A percentile compares a stretch with the other conserved stretches of the same genome.
These are phyloP conservation scores for Cyclotella atomus DNA, from an alignment of 108 stramenopile genomes.

Conservation along the genomic window DNA sequence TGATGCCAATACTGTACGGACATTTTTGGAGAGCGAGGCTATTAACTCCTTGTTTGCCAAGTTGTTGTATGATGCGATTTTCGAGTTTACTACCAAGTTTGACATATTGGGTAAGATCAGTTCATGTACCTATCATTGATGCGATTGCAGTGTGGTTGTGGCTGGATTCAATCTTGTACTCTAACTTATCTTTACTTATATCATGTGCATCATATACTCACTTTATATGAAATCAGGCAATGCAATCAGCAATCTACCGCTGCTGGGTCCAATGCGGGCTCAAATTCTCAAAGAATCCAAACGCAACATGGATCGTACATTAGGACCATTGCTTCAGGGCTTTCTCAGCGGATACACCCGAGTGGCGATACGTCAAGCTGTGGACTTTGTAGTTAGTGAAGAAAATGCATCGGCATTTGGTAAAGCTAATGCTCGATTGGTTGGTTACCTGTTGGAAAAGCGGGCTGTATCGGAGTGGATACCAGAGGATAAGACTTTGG, in stretches of 20 bases:
- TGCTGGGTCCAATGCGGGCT: slow-evolving; percentile 72
- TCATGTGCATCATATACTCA: no score
- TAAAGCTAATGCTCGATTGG: slow-evolving; percentile 58
- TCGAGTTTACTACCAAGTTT: slow-evolving; percentile 66
- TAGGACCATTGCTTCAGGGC: slow-evolving; percentile 58
- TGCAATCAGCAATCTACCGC: slow-evolving; percentile 58
- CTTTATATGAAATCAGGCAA: no score
- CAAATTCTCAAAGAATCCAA: slow-evolving; percentile 69
- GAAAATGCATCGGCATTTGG: slow-evolving; percentile 61
- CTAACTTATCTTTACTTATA: no score
- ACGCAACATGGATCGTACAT: slow-evolving; percentile 57
- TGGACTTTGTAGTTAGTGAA: slow-evolving; percentile 64
- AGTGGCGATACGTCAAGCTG: slow-evolving; percentile 58
- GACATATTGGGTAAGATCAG: slow-evolving; percentile 56
- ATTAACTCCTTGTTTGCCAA: slow-evolving; percentile 63
- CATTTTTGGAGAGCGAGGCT: slow-evolving; percentile 67
- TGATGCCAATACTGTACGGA: slow-evolving; percentile 59
- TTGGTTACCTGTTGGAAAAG: slow-evolving; percentile 55
- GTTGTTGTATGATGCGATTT: slow-evolving; percentile 71
- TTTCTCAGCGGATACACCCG: slow-evolving; percentile 68
- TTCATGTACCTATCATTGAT: neutral
- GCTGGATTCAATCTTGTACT: no score
- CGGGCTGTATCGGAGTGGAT: slow-evolving; percentile 48
- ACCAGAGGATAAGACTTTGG: slow-evolving; percentile 40
- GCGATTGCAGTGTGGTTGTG: no score